These are phyloP conservation scores for Aristolochia californica DNA, from an alignment of 164 flowering plant genomes.

Conservation along the genomic window DNA sequence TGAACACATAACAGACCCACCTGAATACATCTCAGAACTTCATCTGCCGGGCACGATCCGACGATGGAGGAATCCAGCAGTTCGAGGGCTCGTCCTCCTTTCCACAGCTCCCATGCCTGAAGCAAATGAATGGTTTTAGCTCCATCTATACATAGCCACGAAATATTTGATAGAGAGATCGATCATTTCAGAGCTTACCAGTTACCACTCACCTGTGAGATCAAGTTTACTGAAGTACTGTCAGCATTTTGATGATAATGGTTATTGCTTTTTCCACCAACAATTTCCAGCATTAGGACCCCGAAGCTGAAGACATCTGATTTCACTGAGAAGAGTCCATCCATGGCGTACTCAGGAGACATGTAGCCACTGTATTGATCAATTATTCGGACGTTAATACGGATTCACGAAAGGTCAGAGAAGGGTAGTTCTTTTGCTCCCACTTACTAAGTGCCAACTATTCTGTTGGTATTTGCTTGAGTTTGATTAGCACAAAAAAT, in stretches of 20 bases:
- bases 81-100: not conserved
- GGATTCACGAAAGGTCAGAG: too few species aligned
- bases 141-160: too few species aligned
- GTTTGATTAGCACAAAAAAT: constrained; percentile 22
- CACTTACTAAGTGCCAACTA: constrained; percentile 34
- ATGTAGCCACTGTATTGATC: constrained; percentile 3
- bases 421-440: too few species aligned
- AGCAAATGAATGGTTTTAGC: too few species aligned
- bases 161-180: too few species aligned
- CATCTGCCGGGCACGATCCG: not conserved
- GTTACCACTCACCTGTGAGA: not conserved
- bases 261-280: not conserved
- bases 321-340: constrained; percentile 2
- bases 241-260: not conserved
- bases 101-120: constrained; percentile 2
- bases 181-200: not conserved
- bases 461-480: constrained; percentile 15
- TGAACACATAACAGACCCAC: not conserved
- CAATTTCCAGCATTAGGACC: not conserved
- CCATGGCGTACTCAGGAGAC: constrained; percentile 6
- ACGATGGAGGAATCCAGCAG: not conserved
- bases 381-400: too few species aligned
- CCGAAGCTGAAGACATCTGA: constrained; percentile 7
- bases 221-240: too few species aligned
- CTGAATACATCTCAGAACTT: constrained; percentile 3